These are phyloP conservation scores for Phytophthora hibernalis DNA, from an alignment of 352 stramenopile species.

Conservation along the genomic window DNA sequence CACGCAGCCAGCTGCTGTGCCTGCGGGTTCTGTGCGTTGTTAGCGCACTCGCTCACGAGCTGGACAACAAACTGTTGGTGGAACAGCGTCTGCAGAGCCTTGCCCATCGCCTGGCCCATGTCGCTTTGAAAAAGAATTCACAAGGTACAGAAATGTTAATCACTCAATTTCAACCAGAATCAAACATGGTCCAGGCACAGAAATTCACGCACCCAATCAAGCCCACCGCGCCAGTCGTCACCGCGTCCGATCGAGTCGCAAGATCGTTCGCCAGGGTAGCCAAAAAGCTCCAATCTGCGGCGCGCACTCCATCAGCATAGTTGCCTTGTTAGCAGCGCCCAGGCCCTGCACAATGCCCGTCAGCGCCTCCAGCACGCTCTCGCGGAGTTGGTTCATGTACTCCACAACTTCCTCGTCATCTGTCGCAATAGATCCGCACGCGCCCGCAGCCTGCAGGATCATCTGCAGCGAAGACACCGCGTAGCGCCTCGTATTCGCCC, in stretches of 20 bases:
- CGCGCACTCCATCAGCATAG: conserved; percentile 85
- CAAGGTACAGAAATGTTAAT: conserved; percentile 9
- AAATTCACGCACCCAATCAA: conserved; percentile 81
- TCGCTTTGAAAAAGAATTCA: conserved; percentile 58
- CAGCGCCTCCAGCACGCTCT: conserved; percentile 96
- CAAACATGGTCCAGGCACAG: background rate
- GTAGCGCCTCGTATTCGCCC: conserved; percentile 92
- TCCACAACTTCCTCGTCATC: conserved; percentile 98
- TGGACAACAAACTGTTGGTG: conserved; percentile 78
- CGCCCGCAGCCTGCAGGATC: conserved; percentile 87
- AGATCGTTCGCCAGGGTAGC: conserved; percentile 85
- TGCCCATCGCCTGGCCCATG: conserved; percentile 82
- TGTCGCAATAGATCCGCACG: conserved; percentile 85
- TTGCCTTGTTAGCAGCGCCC: conserved; percentile 88
- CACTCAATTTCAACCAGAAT: background rate
- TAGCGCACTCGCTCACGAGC: conserved; percentile 76
- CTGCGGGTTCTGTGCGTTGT: conserved; percentile 69
- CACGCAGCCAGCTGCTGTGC: conserved; percentile 74
- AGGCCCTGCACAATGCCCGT: conserved; percentile 97
- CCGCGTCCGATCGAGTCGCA: conserved; percentile 84
- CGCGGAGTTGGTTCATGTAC: conserved; percentile 97
- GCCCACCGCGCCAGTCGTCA: conserved; percentile 93
- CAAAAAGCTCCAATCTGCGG: conserved; percentile 89
- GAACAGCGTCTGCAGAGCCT: conserved; percentile 64
- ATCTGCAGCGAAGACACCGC: conserved; percentile 83